A percentile compares a stretch with the other conserved stretches of the same genome.
Evolutionary conservation across 2,329 filamentous ascomycete species (phyloP).

Genomic region (Aspergillus luchuensis): DNA sequence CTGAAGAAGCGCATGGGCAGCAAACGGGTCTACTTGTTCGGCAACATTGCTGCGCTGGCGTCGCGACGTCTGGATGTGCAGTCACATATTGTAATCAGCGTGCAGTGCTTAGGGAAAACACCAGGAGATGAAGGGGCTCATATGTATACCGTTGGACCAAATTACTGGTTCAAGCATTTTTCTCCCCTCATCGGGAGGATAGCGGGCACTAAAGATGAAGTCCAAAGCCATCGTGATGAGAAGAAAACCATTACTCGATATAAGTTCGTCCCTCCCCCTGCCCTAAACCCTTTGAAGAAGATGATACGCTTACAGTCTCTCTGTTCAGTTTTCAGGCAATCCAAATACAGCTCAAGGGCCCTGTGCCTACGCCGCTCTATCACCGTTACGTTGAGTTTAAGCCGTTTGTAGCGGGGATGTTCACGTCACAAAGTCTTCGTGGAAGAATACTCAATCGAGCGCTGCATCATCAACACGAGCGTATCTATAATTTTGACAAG

Average conservation of each 20-base stretch:
- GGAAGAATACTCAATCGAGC: slow-evolving; percentile 81
- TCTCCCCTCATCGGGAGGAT: slow-evolving; percentile 86
- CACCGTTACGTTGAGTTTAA: slow-evolving; percentile 93
- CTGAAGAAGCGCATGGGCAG: slow-evolving; percentile 80
- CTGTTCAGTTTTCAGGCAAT: slow-evolving; percentile 79
- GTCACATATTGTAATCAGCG: slow-evolving; percentile 70
- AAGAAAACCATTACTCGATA: slow-evolving; percentile 67
- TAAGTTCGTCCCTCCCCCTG: slow-evolving; percentile 58
- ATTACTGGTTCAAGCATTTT: slow-evolving; percentile 77
- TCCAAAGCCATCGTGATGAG: slow-evolving; percentile 57
- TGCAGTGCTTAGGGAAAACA: slow-evolving; percentile 76
- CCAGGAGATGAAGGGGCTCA: slow-evolving; percentile 64
- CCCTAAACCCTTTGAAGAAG: background rate
- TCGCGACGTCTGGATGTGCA: slow-evolving; percentile 65
- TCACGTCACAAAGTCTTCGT: slow-evolving; percentile 72
- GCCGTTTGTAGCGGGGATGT: slow-evolving; percentile 87
- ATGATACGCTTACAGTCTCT: slow-evolving; percentile 10
- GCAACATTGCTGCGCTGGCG: slow-evolving; percentile 67
- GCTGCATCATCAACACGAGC: slow-evolving; percentile 84
- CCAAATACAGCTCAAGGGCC: slow-evolving; percentile 83
- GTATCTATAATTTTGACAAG: slow-evolving; percentile 85
- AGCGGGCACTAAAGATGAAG: slow-evolving; percentile 68
- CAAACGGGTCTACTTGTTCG: slow-evolving; percentile 79
- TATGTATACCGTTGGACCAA: slow-evolving; percentile 79
- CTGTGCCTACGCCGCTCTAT: slow-evolving; percentile 77